These are phyloP conservation scores for Pseudogymnoascus sp. DNA, from an alignment of 2,329 filamentous ascomycete species.

Conservation along the genomic window DNA sequence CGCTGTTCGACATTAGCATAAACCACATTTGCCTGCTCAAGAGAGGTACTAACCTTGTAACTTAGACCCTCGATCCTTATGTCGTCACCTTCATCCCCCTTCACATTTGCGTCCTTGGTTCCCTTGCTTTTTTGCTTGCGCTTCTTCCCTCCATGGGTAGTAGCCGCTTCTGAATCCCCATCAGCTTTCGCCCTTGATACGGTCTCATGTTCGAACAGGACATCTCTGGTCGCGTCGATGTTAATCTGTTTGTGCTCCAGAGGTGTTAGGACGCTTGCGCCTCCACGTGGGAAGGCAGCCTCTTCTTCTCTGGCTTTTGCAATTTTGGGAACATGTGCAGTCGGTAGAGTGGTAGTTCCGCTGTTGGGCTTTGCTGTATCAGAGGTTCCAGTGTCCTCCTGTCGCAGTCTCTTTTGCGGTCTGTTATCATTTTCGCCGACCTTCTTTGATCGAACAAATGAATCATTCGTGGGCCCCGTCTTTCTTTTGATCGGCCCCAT, in stretches of 20 bases:
- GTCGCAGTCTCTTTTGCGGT: slow-evolving; percentile 25
- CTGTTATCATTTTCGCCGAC: slow-evolving; percentile 20
- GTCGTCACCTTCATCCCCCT: slow-evolving; percentile 39
- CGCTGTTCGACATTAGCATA: slow-evolving; percentile 45
- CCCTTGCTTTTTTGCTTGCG: slow-evolving; percentile 47
- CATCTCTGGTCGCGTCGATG: slow-evolving; percentile 86
- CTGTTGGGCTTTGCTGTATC: slow-evolving; percentile 9
- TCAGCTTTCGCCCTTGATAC: slow-evolving; percentile 39
- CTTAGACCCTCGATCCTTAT: slow-evolving; percentile 80
- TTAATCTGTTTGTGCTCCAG: slow-evolving; percentile 95
- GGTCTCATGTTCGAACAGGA: slow-evolving; percentile 75
- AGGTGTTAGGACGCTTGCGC: slow-evolving; percentile 81
- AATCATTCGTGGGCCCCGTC: slow-evolving; percentile 27
- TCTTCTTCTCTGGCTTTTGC: slow-evolving; percentile 64
- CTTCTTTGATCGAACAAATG: slow-evolving; percentile 27
- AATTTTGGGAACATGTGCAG: slow-evolving; percentile 13
- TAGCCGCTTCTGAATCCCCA: slow-evolving; percentile 28
- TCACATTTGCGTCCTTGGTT: slow-evolving; percentile 44
- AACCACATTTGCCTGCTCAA: slow-evolving; percentile 14
- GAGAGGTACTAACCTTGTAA: slow-evolving; percentile 61
- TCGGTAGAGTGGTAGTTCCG: slow-evolving; percentile 13
- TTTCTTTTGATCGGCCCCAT: slow-evolving; percentile 31
- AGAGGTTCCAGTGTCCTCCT: slow-evolving; percentile 17
- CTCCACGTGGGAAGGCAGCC: slow-evolving; percentile 84
- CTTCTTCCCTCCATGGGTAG: slow-evolving; percentile 35